Conservation (phyloP, 257 asterid species). For the Echium plantagineum region DNA sequence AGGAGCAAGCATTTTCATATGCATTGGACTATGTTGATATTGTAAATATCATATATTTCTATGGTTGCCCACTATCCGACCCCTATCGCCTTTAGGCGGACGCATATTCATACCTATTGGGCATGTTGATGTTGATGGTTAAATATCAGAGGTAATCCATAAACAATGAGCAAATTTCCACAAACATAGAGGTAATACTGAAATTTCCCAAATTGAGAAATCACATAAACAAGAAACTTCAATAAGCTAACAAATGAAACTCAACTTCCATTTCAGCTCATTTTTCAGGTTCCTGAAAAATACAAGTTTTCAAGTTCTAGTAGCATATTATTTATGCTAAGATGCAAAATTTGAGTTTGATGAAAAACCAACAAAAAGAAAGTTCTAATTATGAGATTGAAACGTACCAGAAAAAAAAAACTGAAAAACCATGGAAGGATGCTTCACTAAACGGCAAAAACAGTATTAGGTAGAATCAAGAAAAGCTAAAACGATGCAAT, state of each 20-base stretch:
- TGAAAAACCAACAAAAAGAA: conserved; percentile 3
- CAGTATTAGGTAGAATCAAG: neutral
- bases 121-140: too few relatives aligned
- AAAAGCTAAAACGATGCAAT: neutral
- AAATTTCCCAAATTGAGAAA: too few relatives aligned
- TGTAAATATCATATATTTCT: too few relatives aligned
- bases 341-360: too few relatives aligned
- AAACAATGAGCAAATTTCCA: too few relatives aligned
- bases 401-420: conserved; percentile 13
- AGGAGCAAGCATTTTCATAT: too few relatives aligned
- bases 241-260: neutral
- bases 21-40: too few relatives aligned
- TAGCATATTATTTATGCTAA: neutral
- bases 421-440: conserved; percentile 27
- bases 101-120: too few relatives aligned
- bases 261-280: neutral
- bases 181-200: too few relatives aligned
- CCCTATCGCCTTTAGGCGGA: too few relatives aligned
- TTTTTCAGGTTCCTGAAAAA: neutral
- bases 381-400: conserved; percentile 32
- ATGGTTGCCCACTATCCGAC: too few relatives aligned
- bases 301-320: neutral
- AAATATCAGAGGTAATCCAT: neutral
- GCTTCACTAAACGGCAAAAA: conserved; percentile 35
- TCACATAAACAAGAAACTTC: too few relatives aligned